Base-by-base conservation (phyloP, 768 basidiomycete genomes). In the Amanita muscaria region DNA sequence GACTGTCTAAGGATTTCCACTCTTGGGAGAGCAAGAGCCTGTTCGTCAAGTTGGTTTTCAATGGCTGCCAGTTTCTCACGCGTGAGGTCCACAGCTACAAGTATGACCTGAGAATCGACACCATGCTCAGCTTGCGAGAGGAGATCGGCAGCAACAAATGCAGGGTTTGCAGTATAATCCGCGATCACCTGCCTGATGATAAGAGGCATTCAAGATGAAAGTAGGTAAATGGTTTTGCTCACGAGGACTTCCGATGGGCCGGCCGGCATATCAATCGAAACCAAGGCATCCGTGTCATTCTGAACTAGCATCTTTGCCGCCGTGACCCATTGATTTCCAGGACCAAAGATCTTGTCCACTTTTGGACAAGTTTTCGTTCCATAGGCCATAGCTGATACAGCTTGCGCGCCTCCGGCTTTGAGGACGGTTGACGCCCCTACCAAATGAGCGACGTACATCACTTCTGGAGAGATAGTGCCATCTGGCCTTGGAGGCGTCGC, bases 231-330 rank as follows among this genome's bases (percentile, higher is more conserved):
- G 35, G 19, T 4, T 7, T 31, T 34, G 76, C 86, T 67, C 57
- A 96, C 96, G 56, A 99, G 70, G 18, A 99, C 94, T 64, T 99
- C 96, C 3, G 88, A 92, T 22, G 96, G 96, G 5, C 96, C 96
- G 25, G 96, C 96, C 39, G 96, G 96, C 90, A 99, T 98, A 63
- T 99, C 96, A 55, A 98, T 99, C 12, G 89, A 87, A 5, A 97
- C 92, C 50, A 93, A 64, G 7, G 96, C 94, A 55, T 93, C 88
- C 10, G 93, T 93, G 59, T 99, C 96, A 63, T 98, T 99, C 60
- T 97, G 93, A 19, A 99, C 94, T 43, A 94, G 65, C 96, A 99
- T 97, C 69, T 99, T 99, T 41, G 94, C 96, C 1, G 96, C 96
- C 2, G 94, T 99, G 18, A 99, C 96, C 91, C 93, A 99, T 62